Base-by-base conservation (phyloP, 208 protist genomes). In the Phytomonas sp. region DNA sequence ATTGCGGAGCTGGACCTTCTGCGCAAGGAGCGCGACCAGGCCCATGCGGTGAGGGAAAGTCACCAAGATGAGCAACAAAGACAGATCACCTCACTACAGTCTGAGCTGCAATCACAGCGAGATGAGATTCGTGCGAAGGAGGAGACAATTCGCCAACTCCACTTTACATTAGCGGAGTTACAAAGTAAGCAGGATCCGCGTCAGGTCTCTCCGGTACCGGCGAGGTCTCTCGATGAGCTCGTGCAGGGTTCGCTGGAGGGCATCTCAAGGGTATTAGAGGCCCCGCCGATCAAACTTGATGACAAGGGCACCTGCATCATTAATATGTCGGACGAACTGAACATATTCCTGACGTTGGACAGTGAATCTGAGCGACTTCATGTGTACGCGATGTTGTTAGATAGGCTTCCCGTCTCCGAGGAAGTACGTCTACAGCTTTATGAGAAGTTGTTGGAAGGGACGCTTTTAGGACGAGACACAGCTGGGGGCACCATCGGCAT, bases 401-500 rank as follows among this genome's bases (percentile, higher is more conserved):
- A 75, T 46, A n/a, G 67, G n/a, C 69, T 96, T 32, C 91, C 91
- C 2, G 32, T 67, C 20, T 62, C 68, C 11, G 37, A 75, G 9
- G 66, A 37, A 6, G 28, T 60, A 23, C 68, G 79, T 33, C 61
- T 93, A 61, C 43, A 62, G 64, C 71, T 96, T 33, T 96, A 92
- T 76, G 85, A 93, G 63, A 60, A 66, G 61, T 74, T 95, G 2
- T 70, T 96, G 30, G 74, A 94, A 56, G 89, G 87, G 13, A 80
- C 89, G 33, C 66, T 95, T 17, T 80, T 96, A 0, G 88, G 92
- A 2, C 80, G 84, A 56, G 87, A 92, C 36, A 94, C 87, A 77
- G 83, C 89, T 5, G 89, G 89, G 9, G 87, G 82, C 4, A 82
- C 82, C 6, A 84, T 94, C 5, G 87, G 92, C 2, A 67, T 96